Percentiles rank a stretch among this genome's conserved stretches.
Evolutionary conservation across 139 green algal species (phyloP).

Genomic region (Tetradesmus obliquus): DNA sequence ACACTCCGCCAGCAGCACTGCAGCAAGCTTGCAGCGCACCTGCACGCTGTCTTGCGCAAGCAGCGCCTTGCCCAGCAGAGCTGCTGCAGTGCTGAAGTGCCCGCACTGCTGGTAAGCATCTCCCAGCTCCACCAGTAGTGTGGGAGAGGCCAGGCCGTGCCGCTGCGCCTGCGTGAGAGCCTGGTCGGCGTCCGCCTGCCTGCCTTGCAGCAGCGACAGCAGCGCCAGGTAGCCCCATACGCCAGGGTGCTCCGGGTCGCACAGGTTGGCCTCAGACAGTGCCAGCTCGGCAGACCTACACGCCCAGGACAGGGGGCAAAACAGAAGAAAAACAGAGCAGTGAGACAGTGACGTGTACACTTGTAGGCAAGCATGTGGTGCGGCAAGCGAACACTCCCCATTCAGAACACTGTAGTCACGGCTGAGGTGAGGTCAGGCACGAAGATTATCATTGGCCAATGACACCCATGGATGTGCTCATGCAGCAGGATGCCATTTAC

Average conservation of each 20-base stretch:
- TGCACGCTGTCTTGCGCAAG: constrained; percentile 1
- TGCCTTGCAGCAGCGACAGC: constrained; percentile 30
- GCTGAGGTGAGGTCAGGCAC: too few species aligned
- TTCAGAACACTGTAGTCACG: too few species aligned
- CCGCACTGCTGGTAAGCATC: neutral
- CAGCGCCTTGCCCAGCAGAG: neutral
- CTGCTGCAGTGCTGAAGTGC: neutral
- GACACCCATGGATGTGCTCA: too few species aligned
- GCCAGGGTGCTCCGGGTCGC: constrained; percentile 32
- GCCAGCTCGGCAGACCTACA: constrained; percentile 36
- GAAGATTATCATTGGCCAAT: too few species aligned
- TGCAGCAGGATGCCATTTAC: too few species aligned
- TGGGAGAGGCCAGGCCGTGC: neutral
- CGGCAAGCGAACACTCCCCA: too few species aligned
- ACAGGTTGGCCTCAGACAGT: constrained; percentile 32
- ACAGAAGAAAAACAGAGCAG: neutral
- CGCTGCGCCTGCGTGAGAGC: constrained; percentile 35
- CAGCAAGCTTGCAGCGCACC: constrained; percentile 40
- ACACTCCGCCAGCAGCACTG: constrained; percentile 23
- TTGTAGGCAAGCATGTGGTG: too few species aligned
- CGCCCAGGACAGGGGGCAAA: neutral
- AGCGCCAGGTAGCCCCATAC: constrained; percentile 44
- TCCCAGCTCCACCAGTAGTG: constrained; percentile 19
- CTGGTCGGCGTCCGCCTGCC: neutral
- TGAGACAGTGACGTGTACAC: too few species aligned